These are phyloP conservation scores for Lichenothelia convexa DNA, from an alignment of 495 filamentous ascomycete species.

Conservation along the genomic window DNA sequence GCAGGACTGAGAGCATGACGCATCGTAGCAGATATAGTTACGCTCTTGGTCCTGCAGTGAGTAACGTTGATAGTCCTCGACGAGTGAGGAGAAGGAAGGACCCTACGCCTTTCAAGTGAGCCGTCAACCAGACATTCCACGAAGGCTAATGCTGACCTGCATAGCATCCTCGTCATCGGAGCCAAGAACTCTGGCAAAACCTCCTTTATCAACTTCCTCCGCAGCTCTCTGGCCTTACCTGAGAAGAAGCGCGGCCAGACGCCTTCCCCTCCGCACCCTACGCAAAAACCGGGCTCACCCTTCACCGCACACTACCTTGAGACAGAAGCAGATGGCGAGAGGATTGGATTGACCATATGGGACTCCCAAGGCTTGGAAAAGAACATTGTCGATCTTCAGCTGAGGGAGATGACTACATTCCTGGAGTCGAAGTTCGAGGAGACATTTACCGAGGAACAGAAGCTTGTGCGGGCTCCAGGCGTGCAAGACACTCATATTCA, in stretches of 20 bases:
- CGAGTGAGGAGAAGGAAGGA: constrained; percentile 88
- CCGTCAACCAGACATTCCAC: constrained; percentile 3
- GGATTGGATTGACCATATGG: constrained; percentile 87
- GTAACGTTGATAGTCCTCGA: constrained; percentile 84
- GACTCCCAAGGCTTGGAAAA: constrained; percentile 88
- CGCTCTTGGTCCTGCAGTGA: constrained; percentile 66
- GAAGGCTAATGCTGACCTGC: background rate
- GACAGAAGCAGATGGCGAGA: constrained; percentile 84
- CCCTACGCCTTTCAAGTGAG: constrained; percentile 96
- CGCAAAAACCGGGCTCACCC: constrained; percentile 25
- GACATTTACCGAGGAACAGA: constrained; percentile 94
- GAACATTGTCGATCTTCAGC: constrained; percentile 80
- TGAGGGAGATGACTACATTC: constrained; percentile 79
- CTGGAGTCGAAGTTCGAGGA: constrained; percentile 97
- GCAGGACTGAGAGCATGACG: constrained; percentile 83
- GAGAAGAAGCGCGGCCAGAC: constrained; percentile 42
- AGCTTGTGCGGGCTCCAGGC: constrained; percentile 81
- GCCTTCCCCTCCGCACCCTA: constrained; percentile 15
- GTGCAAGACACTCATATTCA: constrained; percentile 95
- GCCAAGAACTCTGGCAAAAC: constrained; percentile 84
- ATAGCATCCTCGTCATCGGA: constrained; percentile 81
- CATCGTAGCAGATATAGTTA: constrained; percentile 94
- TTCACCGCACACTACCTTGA: constrained; percentile 82
- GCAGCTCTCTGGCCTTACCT: constrained; percentile 61
- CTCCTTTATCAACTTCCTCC: constrained; percentile 90